These are phyloP conservation scores for Globisporangium cederbergense DNA, from an alignment of 352 stramenopile genomes.

Conservation along the genomic window DNA sequence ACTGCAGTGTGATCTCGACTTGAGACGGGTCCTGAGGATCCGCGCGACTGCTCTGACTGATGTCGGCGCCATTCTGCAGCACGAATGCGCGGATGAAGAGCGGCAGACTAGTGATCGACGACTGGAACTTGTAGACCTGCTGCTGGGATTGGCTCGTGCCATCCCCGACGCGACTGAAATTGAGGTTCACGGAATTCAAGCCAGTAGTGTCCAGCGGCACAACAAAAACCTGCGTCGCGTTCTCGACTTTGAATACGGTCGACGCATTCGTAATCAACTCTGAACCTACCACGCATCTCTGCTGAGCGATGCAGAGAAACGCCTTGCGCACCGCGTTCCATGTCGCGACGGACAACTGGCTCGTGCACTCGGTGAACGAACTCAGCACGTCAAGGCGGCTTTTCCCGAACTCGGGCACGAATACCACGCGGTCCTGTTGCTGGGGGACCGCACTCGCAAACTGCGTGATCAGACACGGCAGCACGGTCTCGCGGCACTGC, in stretches of 20 bases:
- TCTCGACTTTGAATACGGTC: conserved; percentile 10
- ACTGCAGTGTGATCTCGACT: conserved; percentile 10
- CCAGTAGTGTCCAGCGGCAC: not conserved
- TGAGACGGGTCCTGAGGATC: not conserved
- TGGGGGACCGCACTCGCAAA: not conserved
- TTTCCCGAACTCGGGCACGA: conserved; percentile 1
- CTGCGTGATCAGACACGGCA: conserved; percentile 9
- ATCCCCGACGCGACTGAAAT: not conserved
- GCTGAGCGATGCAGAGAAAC: conserved; percentile 4
- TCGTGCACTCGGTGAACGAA: not conserved
- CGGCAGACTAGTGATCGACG: conserved; percentile 5
- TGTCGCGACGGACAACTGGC: not conserved
- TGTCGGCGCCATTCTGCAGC: conserved; percentile 19
- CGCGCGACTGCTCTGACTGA: conserved; percentile 9
- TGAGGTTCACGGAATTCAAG: not conserved
- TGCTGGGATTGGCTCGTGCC: not conserved
- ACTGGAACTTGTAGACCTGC: conserved; percentile 13
- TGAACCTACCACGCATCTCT: conserved; percentile 1
- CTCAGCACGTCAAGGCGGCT: conserved; percentile 1
- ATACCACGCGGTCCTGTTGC: not conserved
- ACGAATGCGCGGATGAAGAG: conserved; percentile 25
- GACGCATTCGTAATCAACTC: not conserved
- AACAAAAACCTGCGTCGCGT: conserved; percentile 13
- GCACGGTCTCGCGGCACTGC: conserved; percentile 5
- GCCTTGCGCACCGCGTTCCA: conserved; percentile 10